Base-by-base conservation (phyloP, 352 stramenopile genomes). In the Hyaloperonospora brassicae region DNA sequence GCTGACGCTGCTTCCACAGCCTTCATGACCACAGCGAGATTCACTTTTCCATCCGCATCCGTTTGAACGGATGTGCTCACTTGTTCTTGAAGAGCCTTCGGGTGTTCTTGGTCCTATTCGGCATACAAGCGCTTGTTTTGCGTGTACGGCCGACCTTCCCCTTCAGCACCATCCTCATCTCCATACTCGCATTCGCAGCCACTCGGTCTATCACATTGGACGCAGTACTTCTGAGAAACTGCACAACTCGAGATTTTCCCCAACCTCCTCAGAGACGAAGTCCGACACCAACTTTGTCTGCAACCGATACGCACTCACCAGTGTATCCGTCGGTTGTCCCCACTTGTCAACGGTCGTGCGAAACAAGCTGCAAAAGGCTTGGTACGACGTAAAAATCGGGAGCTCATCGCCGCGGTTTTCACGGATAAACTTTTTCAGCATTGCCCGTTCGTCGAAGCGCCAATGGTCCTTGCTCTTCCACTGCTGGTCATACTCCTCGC, bases 141-240 rank as follows among this genome's bases (percentile, higher is more conserved):
- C 10, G 62, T 79, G 40, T 75, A 75, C 17, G 66, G 70, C 7
- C 63, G 54, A n/a, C 51, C 48, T 63, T 76, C 70, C 12, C 58
- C 39, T 62, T 40, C 5, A 79, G 47, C 21, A 69, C 27, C 8
- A 57, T 34, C 7, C 52, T 2, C 4, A 76, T 23, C 31, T 69
- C 53, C 0, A 22, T 22, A 31, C 64, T 43, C 14, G 57, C 64
- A 30, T 22, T 13, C 6, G 45, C 45, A 10, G 53, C 27, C 24
- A 70, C 36, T 2, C 2, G 35, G 1, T 39, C 21, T 24, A 74
- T 50, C 31, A 61, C 46, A 14, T 31, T 17, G 53, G 0, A 45
- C 38, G 22, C 56, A 30, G 27, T 74, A 78, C 40, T 66, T 40
- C 4, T 60, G 36, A 42, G 11, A 42, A 42, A 5, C 11, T 13